Evolutionary conservation across 2,329 filamentous ascomycete species (phyloP).

Genomic region (Phaeoacremonium minimum): DNA sequence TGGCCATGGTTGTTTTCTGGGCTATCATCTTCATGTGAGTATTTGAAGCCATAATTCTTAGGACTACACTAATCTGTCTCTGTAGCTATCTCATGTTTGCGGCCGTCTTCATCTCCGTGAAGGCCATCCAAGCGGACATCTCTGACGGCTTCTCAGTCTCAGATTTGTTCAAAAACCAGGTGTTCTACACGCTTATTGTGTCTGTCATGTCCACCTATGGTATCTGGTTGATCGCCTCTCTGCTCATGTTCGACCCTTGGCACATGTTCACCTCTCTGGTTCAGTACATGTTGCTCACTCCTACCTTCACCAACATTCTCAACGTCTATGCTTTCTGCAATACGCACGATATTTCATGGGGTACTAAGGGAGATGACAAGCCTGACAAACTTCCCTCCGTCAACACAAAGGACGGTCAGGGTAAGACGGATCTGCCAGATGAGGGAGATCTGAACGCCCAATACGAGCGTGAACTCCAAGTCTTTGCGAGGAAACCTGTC

Average conservation of each 20-base stretch:
- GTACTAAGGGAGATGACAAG: conserved; percentile 97
- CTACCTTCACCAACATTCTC: conserved; percentile 96
- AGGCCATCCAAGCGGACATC: conserved; percentile 72
- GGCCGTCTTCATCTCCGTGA: conserved; percentile 88
- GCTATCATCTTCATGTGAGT: conserved; percentile 84
- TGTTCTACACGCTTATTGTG: conserved; percentile 92
- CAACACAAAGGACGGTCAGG: conserved; percentile 80
- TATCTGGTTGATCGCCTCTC: conserved; percentile 84
- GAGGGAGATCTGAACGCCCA: conserved; percentile 93
- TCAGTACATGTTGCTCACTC: conserved; percentile 92
- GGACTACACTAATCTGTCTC: no score
- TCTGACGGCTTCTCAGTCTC: conserved; percentile 63
- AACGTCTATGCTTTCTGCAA: conserved; percentile 99
- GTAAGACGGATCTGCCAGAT: conserved; percentile 93
- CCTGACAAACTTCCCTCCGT: conserved; percentile 85
- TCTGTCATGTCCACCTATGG: conserved; percentile 89
- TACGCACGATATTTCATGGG: conserved; percentile 96
- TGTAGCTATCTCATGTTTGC: conserved; percentile 85
- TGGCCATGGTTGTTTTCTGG: conserved; percentile 99
- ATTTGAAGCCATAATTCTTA: no score
- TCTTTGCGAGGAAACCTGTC: conserved; percentile 71
- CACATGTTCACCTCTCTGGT: conserved; percentile 96
- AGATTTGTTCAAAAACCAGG: conserved; percentile 76
- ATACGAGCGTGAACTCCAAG: conserved; percentile 78
- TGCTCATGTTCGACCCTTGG: conserved; percentile 97